A percentile compares a stretch with the other conserved stretches of the same genome.
These are phyloP conservation scores for Syzygium malaccense DNA, from an alignment of 441 rosid genomes.

Conservation along the genomic window DNA sequence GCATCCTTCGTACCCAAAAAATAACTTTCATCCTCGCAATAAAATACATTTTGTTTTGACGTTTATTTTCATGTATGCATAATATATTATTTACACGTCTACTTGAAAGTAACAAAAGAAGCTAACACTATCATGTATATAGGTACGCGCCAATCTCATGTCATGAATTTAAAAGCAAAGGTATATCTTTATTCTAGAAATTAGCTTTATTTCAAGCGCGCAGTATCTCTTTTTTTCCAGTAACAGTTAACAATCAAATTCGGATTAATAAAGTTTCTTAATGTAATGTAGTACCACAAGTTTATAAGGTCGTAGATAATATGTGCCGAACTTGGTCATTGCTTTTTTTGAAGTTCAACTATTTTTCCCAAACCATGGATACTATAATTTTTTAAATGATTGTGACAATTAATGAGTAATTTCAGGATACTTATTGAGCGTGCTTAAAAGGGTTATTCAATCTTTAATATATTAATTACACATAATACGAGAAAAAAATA, in stretches of 20 bases:
- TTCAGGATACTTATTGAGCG: background rate
- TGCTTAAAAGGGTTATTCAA: no score
- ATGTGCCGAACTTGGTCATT: no score
- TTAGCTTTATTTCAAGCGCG: background rate
- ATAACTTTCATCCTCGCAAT: background rate
- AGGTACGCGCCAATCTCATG: background rate
- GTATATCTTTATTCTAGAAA: background rate
- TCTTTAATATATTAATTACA: no score
- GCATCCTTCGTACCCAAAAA: background rate
- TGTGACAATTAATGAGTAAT: background rate
- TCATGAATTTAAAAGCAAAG: background rate
- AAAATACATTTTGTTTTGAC: background rate
- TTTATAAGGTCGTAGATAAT: background rate
- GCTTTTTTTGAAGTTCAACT: no score
- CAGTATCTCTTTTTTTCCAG: background rate
- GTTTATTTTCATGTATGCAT: background rate
- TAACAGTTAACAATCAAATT: background rate
- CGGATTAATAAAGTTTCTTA: no score
- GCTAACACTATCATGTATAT: background rate
- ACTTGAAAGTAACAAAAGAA: background rate
- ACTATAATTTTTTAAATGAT: no score
- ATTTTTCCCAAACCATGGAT: no score
- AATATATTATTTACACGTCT: background rate
- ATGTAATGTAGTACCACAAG: background rate
- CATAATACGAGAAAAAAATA: no score